Percentiles rank a stretch among this genome's conserved stretches.
Conservation (phyloP, 2,329 filamentous ascomycete species). For the Fusarium buharicum region DNA sequence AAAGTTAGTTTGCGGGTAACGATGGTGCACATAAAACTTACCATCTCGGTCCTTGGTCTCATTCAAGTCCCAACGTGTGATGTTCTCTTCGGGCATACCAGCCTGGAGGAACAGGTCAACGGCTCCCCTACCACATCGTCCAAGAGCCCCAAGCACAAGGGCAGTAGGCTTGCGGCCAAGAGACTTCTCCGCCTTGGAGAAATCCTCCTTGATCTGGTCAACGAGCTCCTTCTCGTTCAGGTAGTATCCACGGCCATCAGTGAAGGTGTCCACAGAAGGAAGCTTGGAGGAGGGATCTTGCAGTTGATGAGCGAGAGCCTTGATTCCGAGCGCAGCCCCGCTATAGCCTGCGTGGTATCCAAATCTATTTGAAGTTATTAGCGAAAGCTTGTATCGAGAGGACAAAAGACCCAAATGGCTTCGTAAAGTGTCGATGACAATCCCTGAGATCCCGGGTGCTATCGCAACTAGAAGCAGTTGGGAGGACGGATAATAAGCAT, state of each 20-base stretch:
- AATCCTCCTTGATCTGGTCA: constrained; percentile 42
- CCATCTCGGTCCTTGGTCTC: constrained; percentile 76
- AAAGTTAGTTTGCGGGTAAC: neutral
- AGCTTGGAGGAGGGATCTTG: constrained; percentile 74
- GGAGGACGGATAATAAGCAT: too few species aligned
- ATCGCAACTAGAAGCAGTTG: too few species aligned
- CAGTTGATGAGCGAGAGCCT: constrained; percentile 87
- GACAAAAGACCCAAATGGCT: neutral
- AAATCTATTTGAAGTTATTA: constrained; percentile 57
- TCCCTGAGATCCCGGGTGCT: too few species aligned
- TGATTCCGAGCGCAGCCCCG: constrained; percentile 76
- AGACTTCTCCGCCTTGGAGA: constrained; percentile 77
- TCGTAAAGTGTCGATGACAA: neutral
- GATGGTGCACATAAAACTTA: neutral
- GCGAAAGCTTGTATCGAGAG: neutral
- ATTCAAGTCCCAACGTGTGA: constrained; percentile 74
- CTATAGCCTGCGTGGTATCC: constrained; percentile 81
- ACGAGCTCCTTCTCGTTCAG: constrained; percentile 74
- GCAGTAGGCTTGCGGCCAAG: constrained; percentile 76
- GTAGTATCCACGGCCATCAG: constrained; percentile 69
- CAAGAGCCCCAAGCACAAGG: constrained; percentile 86
- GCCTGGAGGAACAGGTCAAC: constrained; percentile 81
- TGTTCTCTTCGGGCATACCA: constrained; percentile 61
- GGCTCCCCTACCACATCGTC: constrained; percentile 85
- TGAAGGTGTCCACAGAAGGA: constrained; percentile 55